Evolutionary conservation across 768 basidiomycete genomes (phyloP).

Genomic region (Solioccasus polychromus): DNA sequence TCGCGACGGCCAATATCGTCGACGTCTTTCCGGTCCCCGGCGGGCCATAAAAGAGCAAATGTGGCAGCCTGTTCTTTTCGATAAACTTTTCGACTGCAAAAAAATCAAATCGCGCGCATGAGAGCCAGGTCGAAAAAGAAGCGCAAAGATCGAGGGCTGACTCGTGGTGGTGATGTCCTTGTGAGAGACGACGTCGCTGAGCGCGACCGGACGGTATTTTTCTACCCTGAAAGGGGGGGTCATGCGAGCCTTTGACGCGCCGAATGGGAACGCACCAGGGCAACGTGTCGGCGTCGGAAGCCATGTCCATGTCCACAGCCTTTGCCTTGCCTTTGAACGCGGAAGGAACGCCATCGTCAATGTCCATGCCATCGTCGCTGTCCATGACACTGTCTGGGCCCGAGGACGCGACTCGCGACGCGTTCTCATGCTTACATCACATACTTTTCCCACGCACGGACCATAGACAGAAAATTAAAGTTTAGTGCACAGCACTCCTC

Average conservation of each 20-base stretch:
- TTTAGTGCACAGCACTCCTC: conserved; percentile 23
- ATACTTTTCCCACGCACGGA: conserved; percentile 37
- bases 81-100: conserved; percentile 93
- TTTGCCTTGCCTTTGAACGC: conserved; percentile 70
- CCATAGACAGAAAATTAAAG: conserved; percentile 39
- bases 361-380: conserved; percentile 53
- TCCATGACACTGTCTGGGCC: conserved; percentile 42
- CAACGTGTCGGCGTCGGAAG: conserved; percentile 59
- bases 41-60: conserved; percentile 95
- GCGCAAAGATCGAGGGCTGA: conserved; percentile 32
- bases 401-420: conserved; percentile 23
- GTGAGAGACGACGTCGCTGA: conserved; percentile 96
- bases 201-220: conserved; percentile 89
- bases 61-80: conserved; percentile 89
- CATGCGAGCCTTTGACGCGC: background rate
- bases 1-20: conserved; percentile 92
- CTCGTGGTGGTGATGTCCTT: conserved; percentile 94
- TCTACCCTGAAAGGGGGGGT: conserved; percentile 80
- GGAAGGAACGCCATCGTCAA: conserved; percentile 32
- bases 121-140: background rate
- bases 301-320: conserved; percentile 42
- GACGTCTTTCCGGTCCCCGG: conserved; percentile 99
- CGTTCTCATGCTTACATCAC: conserved; percentile 4
- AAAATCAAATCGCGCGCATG: too few species aligned
- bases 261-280: conserved; percentile 64